A percentile compares a stretch with the other conserved stretches of the same genome.
phyloP scores from a whole-genome alignment of 768 basidiomycete genomes.

The Pulveroboletus sp. region DNA sequence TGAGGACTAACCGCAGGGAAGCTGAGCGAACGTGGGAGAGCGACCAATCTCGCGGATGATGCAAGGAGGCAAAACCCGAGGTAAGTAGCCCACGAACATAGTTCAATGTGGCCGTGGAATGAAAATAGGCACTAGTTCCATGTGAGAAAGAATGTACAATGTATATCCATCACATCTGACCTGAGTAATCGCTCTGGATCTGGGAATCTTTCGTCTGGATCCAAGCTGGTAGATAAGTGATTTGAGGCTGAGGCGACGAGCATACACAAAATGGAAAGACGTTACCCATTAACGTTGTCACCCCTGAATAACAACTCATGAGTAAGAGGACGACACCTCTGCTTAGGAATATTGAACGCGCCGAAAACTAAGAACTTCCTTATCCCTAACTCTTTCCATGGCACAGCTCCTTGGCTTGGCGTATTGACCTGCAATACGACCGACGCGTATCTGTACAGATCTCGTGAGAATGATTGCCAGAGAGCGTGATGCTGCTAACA shows the following conservation, averaged over 20 bases:
- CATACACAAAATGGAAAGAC: constrained; percentile 13
- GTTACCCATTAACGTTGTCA: constrained; percentile 93
- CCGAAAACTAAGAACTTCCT: constrained; percentile 84
- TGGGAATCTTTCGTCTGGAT: constrained; percentile 75
- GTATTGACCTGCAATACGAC: constrained; percentile 94
- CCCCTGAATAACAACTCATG: constrained; percentile 52
- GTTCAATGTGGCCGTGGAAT: constrained; percentile 91
- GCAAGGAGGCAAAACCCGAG: constrained; percentile 90
- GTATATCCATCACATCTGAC: constrained; percentile 28
- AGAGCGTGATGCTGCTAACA: not conserved
- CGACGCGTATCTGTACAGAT: constrained; percentile 61
- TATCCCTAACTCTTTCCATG: constrained; percentile 73
- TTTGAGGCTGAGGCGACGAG: not conserved
- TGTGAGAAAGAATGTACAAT: constrained; percentile 5
- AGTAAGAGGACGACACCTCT: not conserved
- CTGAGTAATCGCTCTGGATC: constrained; percentile 87
- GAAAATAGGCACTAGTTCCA: constrained; percentile 80
- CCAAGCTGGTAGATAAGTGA: constrained; percentile 36
- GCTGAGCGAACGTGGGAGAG: constrained; percentile 86
- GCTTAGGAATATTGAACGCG: constrained; percentile 30
- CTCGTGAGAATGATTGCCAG: constrained; percentile 4
- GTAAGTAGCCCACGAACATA: constrained; percentile 83
- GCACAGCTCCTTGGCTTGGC: constrained; percentile 88
- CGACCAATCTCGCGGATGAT: constrained; percentile 90
- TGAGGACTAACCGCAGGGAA: constrained; percentile 53